Evolutionary conservation across 1,139 yeast genomes (phyloP).

Genomic region (Spathaspora sp.): DNA sequence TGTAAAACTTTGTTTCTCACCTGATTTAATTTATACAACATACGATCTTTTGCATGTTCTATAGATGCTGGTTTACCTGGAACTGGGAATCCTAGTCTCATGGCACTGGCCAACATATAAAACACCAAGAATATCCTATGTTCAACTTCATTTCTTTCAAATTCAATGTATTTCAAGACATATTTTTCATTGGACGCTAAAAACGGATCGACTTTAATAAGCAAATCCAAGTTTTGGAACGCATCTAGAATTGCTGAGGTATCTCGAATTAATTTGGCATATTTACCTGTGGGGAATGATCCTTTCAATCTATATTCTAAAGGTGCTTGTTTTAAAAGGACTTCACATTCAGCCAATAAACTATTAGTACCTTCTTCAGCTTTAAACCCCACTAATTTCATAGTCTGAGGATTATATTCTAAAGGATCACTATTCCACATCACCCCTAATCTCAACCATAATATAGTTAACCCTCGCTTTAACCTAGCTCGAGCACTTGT

Average conservation of each 20-base stretch:
- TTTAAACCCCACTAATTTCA: constrained; percentile 47
- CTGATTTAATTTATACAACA: constrained; percentile 62
- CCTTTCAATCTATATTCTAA: constrained; percentile 77
- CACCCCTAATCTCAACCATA: constrained; percentile 80
- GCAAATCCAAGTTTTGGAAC: constrained; percentile 66
- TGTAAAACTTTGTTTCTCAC: constrained; percentile 34
- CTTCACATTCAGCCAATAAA: constrained; percentile 61
- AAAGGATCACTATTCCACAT: constrained; percentile 68
- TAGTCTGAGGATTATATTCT: constrained; percentile 27
- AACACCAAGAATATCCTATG: constrained; percentile 71
- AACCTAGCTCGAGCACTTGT: constrained; percentile 72
- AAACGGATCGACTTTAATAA: constrained; percentile 61
- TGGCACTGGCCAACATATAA: constrained; percentile 76
- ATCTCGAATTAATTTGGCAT: constrained; percentile 48
- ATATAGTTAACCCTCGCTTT: constrained; percentile 60
- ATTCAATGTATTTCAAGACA: constrained; percentile 54
- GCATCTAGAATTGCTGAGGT: constrained; percentile 74
- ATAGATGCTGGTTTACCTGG: constrained; percentile 79
- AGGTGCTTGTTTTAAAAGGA: constrained; percentile 69
- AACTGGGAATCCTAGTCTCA: constrained; percentile 72
- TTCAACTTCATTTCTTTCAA: constrained; percentile 67
- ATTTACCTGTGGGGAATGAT: constrained; percentile 57
- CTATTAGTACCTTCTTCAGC: constrained; percentile 54
- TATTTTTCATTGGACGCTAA: constrained; percentile 54
- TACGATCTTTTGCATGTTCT: constrained; percentile 69